These are phyloP conservation scores for Middelhovenomyces tepae DNA, from an alignment of 805 yeast genomes.

Conservation along the genomic window DNA sequence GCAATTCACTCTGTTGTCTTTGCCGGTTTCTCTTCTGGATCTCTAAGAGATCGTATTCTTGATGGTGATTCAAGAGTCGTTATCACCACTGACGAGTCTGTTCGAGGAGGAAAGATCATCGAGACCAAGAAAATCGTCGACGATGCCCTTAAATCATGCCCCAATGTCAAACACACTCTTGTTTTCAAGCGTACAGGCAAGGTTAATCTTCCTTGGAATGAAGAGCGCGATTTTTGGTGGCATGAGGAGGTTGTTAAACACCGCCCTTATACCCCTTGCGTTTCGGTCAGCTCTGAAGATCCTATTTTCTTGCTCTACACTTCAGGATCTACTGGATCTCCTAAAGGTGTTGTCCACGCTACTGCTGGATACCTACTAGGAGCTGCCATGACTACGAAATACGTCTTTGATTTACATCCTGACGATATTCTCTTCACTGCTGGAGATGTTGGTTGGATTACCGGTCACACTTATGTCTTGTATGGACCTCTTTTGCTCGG, in stretches of 20 bases:
- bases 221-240: conserved; percentile 92
- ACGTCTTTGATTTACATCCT: conserved; percentile 86
- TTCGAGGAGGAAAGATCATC: conserved; percentile 90
- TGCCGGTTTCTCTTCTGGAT: conserved; percentile 94
- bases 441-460: conserved; percentile 99
- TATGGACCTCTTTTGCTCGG: conserved; percentile 90
- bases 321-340: conserved; percentile 97
- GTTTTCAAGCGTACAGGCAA: conserved; percentile 86
- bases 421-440: conserved; percentile 90
- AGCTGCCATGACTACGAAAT: conserved; percentile 83
- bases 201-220: conserved; percentile 57
- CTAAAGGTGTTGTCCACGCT: conserved; percentile 94
- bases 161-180: conserved; percentile 65
- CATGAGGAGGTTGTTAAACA: conserved; percentile 77
- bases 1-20: conserved; percentile 94
- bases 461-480: conserved; percentile 93
- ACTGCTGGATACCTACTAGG: conserved; percentile 94
- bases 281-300: conserved; percentile 83
- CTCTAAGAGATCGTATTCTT: conserved; percentile 79
- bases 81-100: conserved; percentile 91
- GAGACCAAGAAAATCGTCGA: conserved; percentile 91
- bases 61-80: conserved; percentile 82
- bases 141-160: conserved; percentile 74
- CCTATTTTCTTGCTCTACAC: conserved; percentile 93
- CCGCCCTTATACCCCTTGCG: conserved; percentile 81